Conservation (phyloP, 176 grass and related monocot species). For the Musa beccarii region DNA sequence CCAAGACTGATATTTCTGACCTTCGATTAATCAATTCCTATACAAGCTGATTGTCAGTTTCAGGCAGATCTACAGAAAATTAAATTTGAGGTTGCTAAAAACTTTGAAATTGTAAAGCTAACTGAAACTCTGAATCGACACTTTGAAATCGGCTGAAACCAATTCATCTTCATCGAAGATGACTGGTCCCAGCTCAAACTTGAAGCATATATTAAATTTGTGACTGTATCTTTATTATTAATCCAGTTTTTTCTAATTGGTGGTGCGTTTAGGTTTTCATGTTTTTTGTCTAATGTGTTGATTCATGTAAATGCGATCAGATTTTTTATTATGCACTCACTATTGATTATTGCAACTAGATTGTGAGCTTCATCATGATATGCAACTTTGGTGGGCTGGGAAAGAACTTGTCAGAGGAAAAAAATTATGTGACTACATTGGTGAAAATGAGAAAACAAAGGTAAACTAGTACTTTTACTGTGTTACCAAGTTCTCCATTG, state of each 20-base stretch:
- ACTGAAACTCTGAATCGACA: no score
- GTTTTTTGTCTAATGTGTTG: not conserved
- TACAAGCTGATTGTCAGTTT: not conserved
- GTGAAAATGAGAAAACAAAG: conserved; percentile 69
- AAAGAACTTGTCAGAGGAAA: conserved; percentile 44
- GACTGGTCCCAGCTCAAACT: not conserved
- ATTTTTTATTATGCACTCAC: not conserved
- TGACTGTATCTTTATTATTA: not conserved
- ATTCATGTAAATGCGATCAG: not conserved
- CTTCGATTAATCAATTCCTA: not conserved
- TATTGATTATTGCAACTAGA: not conserved
- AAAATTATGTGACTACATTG: conserved; percentile 42
- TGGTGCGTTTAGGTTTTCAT: not conserved
- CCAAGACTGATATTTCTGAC: no score
- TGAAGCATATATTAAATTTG: not conserved
- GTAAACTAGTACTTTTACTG: conserved; percentile 5
- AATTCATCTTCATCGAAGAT: not conserved
- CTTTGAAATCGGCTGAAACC: no score
- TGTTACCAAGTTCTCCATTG: not conserved
- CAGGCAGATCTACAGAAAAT: not conserved
- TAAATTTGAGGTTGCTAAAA: not conserved
- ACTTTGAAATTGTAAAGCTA: not conserved
- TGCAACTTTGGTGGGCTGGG: conserved; percentile 53
- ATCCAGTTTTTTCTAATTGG: not conserved
- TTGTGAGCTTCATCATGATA: not conserved